These are phyloP conservation scores for Cystobasidium tubakii DNA, from an alignment of 768 basidiomycete genomes.

Conservation along the genomic window DNA sequence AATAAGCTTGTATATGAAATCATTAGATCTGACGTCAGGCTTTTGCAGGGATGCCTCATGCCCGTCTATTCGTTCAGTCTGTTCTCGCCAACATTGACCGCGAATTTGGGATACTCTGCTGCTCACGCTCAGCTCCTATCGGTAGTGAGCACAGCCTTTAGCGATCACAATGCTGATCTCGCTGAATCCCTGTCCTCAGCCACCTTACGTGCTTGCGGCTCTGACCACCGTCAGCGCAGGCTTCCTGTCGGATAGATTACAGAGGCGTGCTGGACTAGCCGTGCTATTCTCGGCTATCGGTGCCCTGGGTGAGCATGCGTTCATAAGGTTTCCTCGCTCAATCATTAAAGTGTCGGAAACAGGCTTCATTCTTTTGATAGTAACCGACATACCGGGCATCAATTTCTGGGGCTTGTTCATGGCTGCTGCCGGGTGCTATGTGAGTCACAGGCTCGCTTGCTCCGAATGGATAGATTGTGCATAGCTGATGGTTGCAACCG, in stretches of 20 bases:
- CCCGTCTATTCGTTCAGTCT: slow-evolving; percentile 71
- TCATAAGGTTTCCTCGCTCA: too few relatives aligned
- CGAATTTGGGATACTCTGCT: slow-evolving; percentile 40
- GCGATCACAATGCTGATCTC: background rate
- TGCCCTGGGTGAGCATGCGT: slow-evolving; percentile 47
- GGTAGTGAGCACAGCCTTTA: slow-evolving; percentile 49
- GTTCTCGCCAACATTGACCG: slow-evolving; percentile 74
- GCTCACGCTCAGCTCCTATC: slow-evolving; percentile 69
- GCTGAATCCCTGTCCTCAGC: slow-evolving; percentile 45
- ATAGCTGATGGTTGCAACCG: too few relatives aligned
- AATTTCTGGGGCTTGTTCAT: slow-evolving; percentile 12
- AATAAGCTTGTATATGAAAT: too few relatives aligned
- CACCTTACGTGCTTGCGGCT: slow-evolving; percentile 67
- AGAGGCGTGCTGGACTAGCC: slow-evolving; percentile 61
- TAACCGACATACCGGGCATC: slow-evolving; percentile 59
- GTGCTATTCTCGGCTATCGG: slow-evolving; percentile 50
- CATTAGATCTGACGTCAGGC: background rate
- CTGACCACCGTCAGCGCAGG: slow-evolving; percentile 59
- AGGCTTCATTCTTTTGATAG: slow-evolving; percentile 67
- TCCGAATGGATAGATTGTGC: background rate
- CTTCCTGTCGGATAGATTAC: slow-evolving; percentile 60
- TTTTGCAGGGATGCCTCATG: slow-evolving; percentile 54
- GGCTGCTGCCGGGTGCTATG: slow-evolving; percentile 8
- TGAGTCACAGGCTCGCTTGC: background rate
- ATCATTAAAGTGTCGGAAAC: background rate